Evolutionary conservation across 164 flowering plant genomes (phyloP), one percentile per base, ranked within the genome.

Genomic region (Buxus sempervirens): DNA sequence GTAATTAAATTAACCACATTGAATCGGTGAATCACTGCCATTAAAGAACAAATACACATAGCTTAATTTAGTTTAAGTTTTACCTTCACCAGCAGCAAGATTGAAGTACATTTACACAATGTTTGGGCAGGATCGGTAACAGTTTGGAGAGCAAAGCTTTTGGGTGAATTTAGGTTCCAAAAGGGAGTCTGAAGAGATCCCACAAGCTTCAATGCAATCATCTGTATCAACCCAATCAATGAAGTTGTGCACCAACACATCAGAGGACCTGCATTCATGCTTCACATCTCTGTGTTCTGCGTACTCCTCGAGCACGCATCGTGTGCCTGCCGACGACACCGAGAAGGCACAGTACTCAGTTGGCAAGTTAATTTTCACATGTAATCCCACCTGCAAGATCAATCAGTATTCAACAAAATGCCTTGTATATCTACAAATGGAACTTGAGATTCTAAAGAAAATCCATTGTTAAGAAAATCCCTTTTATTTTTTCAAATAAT

Each of bases 281-380:
- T 55, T 56, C 49, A n/a, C 60, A n/a, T n/a, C 49, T 14, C 49
- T n/a, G 27, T 19, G 42, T n/a, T 16, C 51, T 5, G 8, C 24
- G 32, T 66, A 66, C 32, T 41, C 57, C 51, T 66, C 69, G 26
- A 66, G 69, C 27, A 66, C 62, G 32, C 69, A 66, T n/a, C 69
- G 69, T 36, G 26, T 56, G n/a, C 69, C 69, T 4, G 27, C 41
- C 2, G 69, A 66, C 15, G 69, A 66, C 4, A 66, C 38, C 2
- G 69, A 55, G 32, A 66, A 66, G 18, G 54, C 49, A 18, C 69
- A 66, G 5, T 19, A 19, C 4, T 66, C 61, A 13, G 25, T 54
- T 10, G 69, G 60, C 69, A 66, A 32, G 26, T 66, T n/a, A n/a
- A n/a, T n/a, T 32, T 22, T 66, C 69, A 19, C 69, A 66, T 20